A percentile compares a stretch with the other conserved stretches of the same genome.
Conservation (phyloP, 148 eudicot genomes). For the Fagopyrum esculentum region DNA sequence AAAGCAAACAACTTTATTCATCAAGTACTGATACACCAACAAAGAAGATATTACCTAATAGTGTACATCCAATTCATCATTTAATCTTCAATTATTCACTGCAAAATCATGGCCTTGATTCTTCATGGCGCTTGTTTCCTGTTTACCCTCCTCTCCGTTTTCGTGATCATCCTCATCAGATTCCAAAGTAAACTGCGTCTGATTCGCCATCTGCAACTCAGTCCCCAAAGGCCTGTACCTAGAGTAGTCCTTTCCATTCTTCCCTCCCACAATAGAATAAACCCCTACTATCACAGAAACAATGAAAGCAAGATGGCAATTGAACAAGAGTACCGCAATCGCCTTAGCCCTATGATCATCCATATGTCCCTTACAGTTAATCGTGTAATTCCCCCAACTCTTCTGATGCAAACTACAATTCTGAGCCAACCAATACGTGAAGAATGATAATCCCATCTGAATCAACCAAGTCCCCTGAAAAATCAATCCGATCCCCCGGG, state of each 20-base stretch:
- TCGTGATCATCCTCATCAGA: conserved; percentile 28
- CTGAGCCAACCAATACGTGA: conserved; percentile 36
- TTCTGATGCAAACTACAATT: conserved; percentile 45
- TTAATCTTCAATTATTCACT: background rate
- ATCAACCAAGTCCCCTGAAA: conserved; percentile 73
- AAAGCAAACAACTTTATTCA: background rate
- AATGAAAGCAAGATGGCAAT: conserved; percentile 65
- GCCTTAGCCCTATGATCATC: conserved; percentile 68
- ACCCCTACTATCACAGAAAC: conserved; percentile 38
- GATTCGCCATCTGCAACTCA: conserved; percentile 24
- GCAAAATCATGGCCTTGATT: background rate
- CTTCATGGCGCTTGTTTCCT: background rate
- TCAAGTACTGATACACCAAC: background rate
- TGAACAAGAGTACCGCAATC: conserved; percentile 60
- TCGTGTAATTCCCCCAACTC: conserved; percentile 68
- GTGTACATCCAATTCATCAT: background rate
- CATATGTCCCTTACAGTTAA: conserved; percentile 54
- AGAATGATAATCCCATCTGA: conserved; percentile 79
- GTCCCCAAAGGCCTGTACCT: conserved; percentile 51
- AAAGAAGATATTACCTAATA: background rate
- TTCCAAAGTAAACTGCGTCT: conserved; percentile 49
- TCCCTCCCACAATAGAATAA: conserved; percentile 29
- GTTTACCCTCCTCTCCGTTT: background rate
- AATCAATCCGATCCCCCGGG: conserved; percentile 59
- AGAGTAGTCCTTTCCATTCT: conserved; percentile 21